Conservation (phyloP, 2,329 filamentous ascomycete genomes). For the Microcera coccophila region DNA sequence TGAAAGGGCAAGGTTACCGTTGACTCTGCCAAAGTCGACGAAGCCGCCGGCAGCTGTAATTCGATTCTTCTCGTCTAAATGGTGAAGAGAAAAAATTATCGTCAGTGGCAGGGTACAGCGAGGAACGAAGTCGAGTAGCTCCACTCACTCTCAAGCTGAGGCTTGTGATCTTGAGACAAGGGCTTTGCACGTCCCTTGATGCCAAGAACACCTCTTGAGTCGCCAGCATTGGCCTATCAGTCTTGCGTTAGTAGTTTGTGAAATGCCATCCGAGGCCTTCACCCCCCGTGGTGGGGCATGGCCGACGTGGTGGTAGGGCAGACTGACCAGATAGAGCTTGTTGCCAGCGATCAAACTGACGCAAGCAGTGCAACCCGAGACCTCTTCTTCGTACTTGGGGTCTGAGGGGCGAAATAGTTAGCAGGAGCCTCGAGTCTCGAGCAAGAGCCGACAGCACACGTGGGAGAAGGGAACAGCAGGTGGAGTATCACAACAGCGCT, state of each 20-base stretch:
- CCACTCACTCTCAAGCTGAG: slow-evolving; percentile 86
- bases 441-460: too few species aligned
- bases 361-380: slow-evolving; percentile 95
- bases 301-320: slow-evolving; percentile 13
- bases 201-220: slow-evolving; percentile 90
- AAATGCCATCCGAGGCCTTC: slow-evolving; percentile 12
- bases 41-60: slow-evolving; percentile 96
- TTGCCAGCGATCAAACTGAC: slow-evolving; percentile 83
- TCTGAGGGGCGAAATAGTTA: slow-evolving; percentile 52
- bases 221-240: slow-evolving; percentile 88
- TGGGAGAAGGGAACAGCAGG: not conserved
- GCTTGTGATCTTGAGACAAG: slow-evolving; percentile 98
- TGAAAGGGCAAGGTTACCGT: slow-evolving; percentile 94
- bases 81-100: slow-evolving; percentile 6
- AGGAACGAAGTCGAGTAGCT: slow-evolving; percentile 5
- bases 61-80: slow-evolving; percentile 82
- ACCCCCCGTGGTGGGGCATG: slow-evolving; percentile 11
- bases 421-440: too few species aligned
- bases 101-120: slow-evolving; percentile 12
- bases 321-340: slow-evolving; percentile 91
- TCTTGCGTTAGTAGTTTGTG: slow-evolving; percentile 15
- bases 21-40: slow-evolving; percentile 97
- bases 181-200: slow-evolving; percentile 97
- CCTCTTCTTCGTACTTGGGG: slow-evolving; percentile 94
- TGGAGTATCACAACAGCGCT: not conserved